Evolutionary conservation across 1,284 basidiomycete species (phyloP), one percentile per base, ranked within the genome.

Genomic region (Mycena sp.): DNA sequence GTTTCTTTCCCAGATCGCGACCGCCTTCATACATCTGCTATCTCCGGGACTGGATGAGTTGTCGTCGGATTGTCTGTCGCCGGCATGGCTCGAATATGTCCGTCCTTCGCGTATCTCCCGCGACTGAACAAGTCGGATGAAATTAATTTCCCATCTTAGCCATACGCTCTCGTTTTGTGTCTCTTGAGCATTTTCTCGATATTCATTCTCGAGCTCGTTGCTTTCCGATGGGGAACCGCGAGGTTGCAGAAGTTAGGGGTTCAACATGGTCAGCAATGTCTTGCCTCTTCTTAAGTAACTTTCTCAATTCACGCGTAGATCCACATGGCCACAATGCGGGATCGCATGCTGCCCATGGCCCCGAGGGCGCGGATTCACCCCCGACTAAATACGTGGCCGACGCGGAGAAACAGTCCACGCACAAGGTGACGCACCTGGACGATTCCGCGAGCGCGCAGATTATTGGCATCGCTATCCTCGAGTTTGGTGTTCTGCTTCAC

Each of bases 21-120:
- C 97, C 3, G 90, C 91, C 0, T 95, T 96, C 75, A 95, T 96
- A 57, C 94, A 96, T 76, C 83, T 98, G 0, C 81, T 98, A 11
- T 80, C 86, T 6, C 92, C 95, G 0, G 95, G 87, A 0, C 78
- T 93, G 51, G 86, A 88, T 21, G 92, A 86, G 52, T 83, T 98
- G 4, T 77, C 80, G 16, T 91, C 89, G 0, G 76, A 81, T 16
- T 98, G 95, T 77, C 80, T 98, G 25, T 73, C 83, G 0, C 78
- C 84, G 1, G 84, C 76, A 38, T 97, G 95, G 95, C 72, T 73
- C 2, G 78, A 82, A 60, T 97, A 96, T 74, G 92, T 93, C 71
- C 70, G 87, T 83, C 23, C 32, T 35, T 7, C 32, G 9, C 14
- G 9, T 14, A 9, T 14, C 32, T 9, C 32, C 14, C 32, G 7